A percentile compares a stretch with the other conserved stretches of the same genome.
Evolutionary conservation across 139 green algal species (phyloP).

Genomic region (Trebouxia sp.): DNA sequence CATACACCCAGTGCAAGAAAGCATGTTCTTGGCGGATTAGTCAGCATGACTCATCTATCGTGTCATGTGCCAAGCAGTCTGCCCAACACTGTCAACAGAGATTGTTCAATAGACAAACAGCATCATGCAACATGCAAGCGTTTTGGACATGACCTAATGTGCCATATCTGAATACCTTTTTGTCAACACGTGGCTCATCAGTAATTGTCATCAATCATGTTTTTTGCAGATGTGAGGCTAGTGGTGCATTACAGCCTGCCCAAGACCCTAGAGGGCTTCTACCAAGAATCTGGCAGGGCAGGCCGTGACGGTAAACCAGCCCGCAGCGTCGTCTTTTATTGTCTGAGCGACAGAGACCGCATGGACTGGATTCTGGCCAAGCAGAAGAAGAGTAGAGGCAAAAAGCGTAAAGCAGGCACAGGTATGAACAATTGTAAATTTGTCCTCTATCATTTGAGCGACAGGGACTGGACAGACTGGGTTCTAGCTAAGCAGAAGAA

Average conservation of each 20-base stretch:
- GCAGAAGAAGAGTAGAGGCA: constrained; percentile 26
- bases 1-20: no score
- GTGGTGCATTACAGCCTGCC: constrained; percentile 78
- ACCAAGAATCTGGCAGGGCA: constrained; percentile 65
- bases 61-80: no score
- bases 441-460: neutral
- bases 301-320: constrained; percentile 66
- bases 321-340: constrained; percentile 67
- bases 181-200: neutral
- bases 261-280: constrained; percentile 39
- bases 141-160: no score
- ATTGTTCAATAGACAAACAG: no score
- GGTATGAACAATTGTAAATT: neutral
- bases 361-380: constrained; percentile 44
- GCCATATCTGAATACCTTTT: neutral
- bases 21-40: no score
- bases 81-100: no score
- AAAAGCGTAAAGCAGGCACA: constrained; percentile 21
- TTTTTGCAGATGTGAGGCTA: constrained; percentile 65
- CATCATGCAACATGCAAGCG: no score
- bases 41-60: no score
- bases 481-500: no score
- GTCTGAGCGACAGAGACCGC: constrained; percentile 35
- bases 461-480: no score
- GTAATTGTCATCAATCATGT: no score